phyloP scores from a whole-genome alignment of 768 basidiomycete species.

The Tylopilus subfusipes region DNA sequence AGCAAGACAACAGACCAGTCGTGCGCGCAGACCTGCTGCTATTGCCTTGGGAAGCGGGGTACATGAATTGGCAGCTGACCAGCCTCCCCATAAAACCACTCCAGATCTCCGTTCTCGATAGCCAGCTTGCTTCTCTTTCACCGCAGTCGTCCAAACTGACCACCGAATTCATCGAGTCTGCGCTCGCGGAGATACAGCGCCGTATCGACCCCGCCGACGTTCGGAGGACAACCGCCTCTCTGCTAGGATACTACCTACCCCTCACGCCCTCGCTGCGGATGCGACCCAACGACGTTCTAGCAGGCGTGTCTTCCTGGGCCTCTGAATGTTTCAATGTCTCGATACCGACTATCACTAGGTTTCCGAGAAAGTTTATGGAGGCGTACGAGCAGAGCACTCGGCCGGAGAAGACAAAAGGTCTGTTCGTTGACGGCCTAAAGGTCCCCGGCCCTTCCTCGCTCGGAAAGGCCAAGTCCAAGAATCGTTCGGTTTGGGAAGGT shows the following conservation, averaged over 20 bases:
- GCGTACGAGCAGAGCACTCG: slow-evolving; percentile 16
- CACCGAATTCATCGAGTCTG: slow-evolving; percentile 26
- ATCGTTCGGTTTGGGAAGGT: slow-evolving; percentile 27
- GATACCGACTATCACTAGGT: slow-evolving; percentile 15
- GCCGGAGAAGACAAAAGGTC: slow-evolving; percentile 15
- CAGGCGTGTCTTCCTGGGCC: slow-evolving; percentile 63
- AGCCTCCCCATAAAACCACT: slow-evolving; percentile 68
- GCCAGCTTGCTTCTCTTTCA: slow-evolving; percentile 11
- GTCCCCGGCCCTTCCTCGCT: slow-evolving; percentile 14
- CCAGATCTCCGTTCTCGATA: slow-evolving; percentile 24
- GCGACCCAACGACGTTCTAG: slow-evolving; percentile 41
- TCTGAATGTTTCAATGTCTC: slow-evolving; percentile 21
- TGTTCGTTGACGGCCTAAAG: slow-evolving; percentile 21
- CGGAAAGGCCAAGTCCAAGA: slow-evolving; percentile 22
- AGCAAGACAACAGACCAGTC: slow-evolving; percentile 11
- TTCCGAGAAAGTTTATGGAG: slow-evolving; percentile 23
- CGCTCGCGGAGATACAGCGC: slow-evolving; percentile 30
- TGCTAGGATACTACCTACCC: slow-evolving; percentile 70
- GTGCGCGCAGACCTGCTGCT: slow-evolving; percentile 72
- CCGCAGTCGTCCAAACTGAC: slow-evolving; percentile 7
- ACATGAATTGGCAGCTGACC: slow-evolving; percentile 56
- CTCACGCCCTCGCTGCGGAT: slow-evolving; percentile 48
- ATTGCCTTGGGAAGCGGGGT: slow-evolving; percentile 74
- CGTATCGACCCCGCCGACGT: slow-evolving; percentile 49
- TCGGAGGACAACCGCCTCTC: slow-evolving; percentile 57